Evolutionary conservation across 345 rosid genomes (phyloP).

Genomic region (Acer negundo): DNA sequence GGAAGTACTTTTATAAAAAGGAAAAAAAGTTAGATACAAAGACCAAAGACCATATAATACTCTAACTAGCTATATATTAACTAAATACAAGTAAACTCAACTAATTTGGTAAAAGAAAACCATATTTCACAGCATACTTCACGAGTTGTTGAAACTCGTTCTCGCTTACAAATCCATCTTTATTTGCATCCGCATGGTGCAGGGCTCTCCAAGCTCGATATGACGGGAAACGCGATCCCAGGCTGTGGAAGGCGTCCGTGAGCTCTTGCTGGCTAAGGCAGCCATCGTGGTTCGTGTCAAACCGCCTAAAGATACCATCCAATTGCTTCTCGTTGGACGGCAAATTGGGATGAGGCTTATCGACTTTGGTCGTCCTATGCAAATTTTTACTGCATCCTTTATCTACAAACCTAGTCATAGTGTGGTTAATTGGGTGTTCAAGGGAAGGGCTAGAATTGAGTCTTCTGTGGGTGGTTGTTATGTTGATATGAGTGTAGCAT

Average conservation of each 20-base stretch:
- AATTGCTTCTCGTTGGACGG: neutral
- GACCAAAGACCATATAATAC: no score
- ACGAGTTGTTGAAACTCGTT: slow-evolving; percentile 14
- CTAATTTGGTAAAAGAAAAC: neutral
- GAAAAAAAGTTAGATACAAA: no score
- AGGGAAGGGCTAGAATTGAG: no score
- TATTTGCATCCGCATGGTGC: neutral
- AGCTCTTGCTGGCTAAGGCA: slow-evolving; percentile 10
- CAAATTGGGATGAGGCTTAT: no score
- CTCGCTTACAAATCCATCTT: slow-evolving; percentile 14
- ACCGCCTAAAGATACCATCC: neutral
- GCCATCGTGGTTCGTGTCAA: neutral
- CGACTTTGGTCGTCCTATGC: no score
- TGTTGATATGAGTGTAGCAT: no score
- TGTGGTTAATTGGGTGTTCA: no score
- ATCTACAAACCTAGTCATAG: no score
- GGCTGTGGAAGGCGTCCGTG: slow-evolving; percentile 6
- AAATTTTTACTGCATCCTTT: no score
- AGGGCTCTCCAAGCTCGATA: slow-evolving; percentile 17
- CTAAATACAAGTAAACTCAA: neutral
- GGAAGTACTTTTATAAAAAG: no score
- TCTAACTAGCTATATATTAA: neutral
- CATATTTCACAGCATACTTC: slow-evolving; percentile 16
- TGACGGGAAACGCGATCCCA: slow-evolving; percentile 12
- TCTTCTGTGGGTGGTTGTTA: no score